Evolutionary conservation across 768 basidiomycete genomes (phyloP), one percentile per base, ranked within the genome.

Genomic region (Lyophyllum shimeji): DNA sequence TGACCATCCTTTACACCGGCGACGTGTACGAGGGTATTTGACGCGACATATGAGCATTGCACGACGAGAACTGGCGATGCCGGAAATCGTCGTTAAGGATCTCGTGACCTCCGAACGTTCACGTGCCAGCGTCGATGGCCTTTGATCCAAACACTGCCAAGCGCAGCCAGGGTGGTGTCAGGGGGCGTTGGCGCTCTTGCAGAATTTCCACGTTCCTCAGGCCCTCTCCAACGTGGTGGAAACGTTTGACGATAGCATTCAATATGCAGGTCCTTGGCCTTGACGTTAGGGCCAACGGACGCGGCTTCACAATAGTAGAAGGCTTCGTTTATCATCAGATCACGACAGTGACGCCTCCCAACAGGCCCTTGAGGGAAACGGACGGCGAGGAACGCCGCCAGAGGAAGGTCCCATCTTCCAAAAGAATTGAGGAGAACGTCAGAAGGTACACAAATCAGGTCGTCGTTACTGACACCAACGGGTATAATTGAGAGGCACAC

Each of bases 11-110:
- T 49, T 27, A 42, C 42, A 29, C 29, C 27, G 53, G 20, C 39
- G 40, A 31, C 34, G 21, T 50, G 34, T 45, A 55, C 42, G 40
- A 47, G 25, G 4, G 53, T 29, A 33, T 40, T 44, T 24, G 57
- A 53, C 53, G 57, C 57, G 60, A 61, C 60, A 61, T 56, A 56
- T 42, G 54, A 58, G 54, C 60, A 61, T 61, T 49, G 53, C 54
- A 18, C 40, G 17, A 48, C 21, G 27, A 43, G 13, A 40, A 33
- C 21, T 25, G 18, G 15, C 24, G 18, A n/a, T 17, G n/a, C 11
- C 11, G 25, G 15, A 46, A 27, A 23, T 23, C 34, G 11, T 17
- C 34, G 34, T 1, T 15, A 3, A 1, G 8, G 13, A 33, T 21
- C 25, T 23, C 42, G 27, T 34, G 25, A 34, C 33, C 21, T 6